Conservation (phyloP, 768 basidiomycete genomes). For the Termitomyces sp. region DNA sequence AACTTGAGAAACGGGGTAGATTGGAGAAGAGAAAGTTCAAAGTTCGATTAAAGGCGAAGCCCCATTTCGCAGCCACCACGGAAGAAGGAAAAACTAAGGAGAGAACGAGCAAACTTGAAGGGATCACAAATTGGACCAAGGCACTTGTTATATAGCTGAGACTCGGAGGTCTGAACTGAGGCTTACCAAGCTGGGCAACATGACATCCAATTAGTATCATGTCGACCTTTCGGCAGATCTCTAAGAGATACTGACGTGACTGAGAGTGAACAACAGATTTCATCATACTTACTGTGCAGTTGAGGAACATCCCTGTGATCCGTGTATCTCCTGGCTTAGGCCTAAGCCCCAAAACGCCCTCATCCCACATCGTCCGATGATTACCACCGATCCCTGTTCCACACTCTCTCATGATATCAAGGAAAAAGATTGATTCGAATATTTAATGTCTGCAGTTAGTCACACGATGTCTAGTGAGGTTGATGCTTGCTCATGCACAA, state of each 20-base stretch:
- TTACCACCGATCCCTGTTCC: neutral
- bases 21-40: neutral
- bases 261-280: too few species aligned
- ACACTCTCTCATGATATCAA: neutral
- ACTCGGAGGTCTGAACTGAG: neutral
- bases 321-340: too few species aligned
- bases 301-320: too few species aligned
- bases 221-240: too few species aligned
- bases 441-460: neutral
- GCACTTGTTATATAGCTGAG: neutral
- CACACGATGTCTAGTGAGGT: neutral
- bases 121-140: neutral
- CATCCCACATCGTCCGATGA: too few species aligned
- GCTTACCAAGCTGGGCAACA: neutral
- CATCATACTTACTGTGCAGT: too few species aligned
- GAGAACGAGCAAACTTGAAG: neutral
- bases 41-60: slow-evolving; percentile 9
- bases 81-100: slow-evolving; percentile 1
- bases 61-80: slow-evolving; percentile 12
- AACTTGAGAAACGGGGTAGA: neutral
- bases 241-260: too few species aligned
- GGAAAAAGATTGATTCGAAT: neutral
- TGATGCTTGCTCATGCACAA: neutral
- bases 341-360: too few species aligned
- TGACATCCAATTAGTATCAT: neutral